phyloP scores from a whole-genome alignment of 805 yeast species.

The Ogataea polymorpha region DNA sequence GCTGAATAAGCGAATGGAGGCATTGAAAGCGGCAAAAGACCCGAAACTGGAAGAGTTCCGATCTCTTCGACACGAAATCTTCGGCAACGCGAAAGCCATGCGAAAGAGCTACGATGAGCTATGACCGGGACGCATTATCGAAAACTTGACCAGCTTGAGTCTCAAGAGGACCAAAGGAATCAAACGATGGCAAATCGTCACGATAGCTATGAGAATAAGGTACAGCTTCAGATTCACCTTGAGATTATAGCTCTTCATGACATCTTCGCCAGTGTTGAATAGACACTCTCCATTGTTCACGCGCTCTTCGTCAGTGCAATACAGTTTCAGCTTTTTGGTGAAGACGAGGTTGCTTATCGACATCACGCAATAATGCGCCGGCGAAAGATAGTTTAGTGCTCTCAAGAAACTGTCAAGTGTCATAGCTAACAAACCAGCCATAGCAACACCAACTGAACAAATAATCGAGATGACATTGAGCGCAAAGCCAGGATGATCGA shows the following conservation, averaged over 20 bases:
- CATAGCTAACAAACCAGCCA: conserved; percentile 83
- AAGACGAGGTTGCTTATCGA: conserved; percentile 60
- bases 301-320: conserved; percentile 38
- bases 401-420: conserved; percentile 66
- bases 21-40: conserved; percentile 21
- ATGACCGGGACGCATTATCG: conserved; percentile 21
- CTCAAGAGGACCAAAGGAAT: conserved; percentile 33
- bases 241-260: conserved; percentile 50
- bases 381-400: conserved; percentile 75
- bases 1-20: conserved; percentile 49
- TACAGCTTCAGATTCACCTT: conserved; percentile 36
- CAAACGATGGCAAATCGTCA: conserved; percentile 40
- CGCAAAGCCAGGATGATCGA: conserved; percentile 76
- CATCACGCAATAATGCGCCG: conserved; percentile 69
- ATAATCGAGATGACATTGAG: conserved; percentile 67
- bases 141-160: conserved; percentile 23
- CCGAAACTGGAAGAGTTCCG: conserved; percentile 29
- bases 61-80: conserved; percentile 54
- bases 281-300: conserved; percentile 40
- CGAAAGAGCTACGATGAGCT: conserved; percentile 60
- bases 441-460: conserved; percentile 67
- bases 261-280: conserved; percentile 52
- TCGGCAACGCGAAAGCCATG: conserved; percentile 74
- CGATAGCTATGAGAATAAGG: conserved; percentile 38
- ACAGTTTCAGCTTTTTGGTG: conserved; percentile 43